Percentiles rank a stretch among this genome's conserved stretches.
phyloP scores from a whole-genome alignment of 305 asterid species.

The Fraxinus albicans region DNA sequence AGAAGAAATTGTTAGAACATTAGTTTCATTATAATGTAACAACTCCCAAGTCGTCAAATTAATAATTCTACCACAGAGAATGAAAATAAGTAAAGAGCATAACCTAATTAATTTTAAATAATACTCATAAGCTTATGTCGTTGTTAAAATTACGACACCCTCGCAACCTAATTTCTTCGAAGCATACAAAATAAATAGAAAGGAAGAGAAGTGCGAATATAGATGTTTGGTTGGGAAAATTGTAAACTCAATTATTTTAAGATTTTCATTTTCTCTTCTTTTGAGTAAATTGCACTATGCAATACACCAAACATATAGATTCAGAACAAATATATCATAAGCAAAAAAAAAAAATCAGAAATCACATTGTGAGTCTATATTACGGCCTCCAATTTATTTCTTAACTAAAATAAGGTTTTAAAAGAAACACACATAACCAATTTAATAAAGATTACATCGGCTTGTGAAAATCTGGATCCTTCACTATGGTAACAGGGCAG shows the following conservation, averaged over 20 bases:
- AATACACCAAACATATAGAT: neutral
- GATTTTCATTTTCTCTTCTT: neutral
- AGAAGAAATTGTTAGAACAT: neutral
- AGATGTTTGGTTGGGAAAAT: neutral
- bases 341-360: no score
- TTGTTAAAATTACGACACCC: neutral
- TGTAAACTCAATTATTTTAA: neutral
- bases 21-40: neutral
- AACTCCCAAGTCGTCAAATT: neutral
- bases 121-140: neutral
- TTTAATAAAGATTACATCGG: neutral
- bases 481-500: conserved; percentile 82
- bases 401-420: neutral
- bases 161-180: no score
- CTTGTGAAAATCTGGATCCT: conserved; percentile 61
- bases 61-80: no score
- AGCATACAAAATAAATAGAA: no score
- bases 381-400: no score
- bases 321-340: no score
- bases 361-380: no score
- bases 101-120: no score
- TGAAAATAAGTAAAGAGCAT: neutral
- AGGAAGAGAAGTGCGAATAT: no score
- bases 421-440: neutral
- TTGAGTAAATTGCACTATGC: neutral